Evolutionary conservation across 805 yeast species (phyloP), one percentile per base, ranked within the genome.

Genomic region (Candida verbasci): DNA sequence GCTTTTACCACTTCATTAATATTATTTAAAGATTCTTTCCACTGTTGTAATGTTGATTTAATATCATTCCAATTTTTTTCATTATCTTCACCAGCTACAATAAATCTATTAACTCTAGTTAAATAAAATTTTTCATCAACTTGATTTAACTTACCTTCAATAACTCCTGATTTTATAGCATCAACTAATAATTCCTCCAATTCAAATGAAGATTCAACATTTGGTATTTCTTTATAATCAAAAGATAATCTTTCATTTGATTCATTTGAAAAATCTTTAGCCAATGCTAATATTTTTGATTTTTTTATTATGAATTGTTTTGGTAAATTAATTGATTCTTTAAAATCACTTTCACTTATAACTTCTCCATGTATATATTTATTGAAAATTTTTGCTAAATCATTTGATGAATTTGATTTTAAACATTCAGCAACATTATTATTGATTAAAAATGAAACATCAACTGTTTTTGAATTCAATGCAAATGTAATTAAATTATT

Each of bases 121-220:
- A 67, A 62, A 42, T 58, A 53, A 48, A 68, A 67, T 6, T 60
- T 52, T 41, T 62, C 59, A 24, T 61, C 63, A 29, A 66, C 55
- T 51, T 68, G 73, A 50, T 67, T 65, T 45, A 68, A 58, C 46
- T 65, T 67, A 36, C 72, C 73, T 51, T 67, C 71, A 35, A 68
- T 49, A 34, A 68, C 65, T 29, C 66, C 68, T n/a, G 65, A 55
- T 47, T 65, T 65, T 43, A 68, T 66, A 25, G 70, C 56, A 45
- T 62, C 63, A 27, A 68, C 59, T 43, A 68, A 51, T 40, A 67
- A 55, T 30, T 56, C 49, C 48, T 68, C 73, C 31, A 67, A 58
- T 34, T 63, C 68, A 24, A 49, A 41, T 11, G 59, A 38, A 8
- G 60, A 48, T 3, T 55, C 42, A 10, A 53, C 53, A 22, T 47